phyloP scores from a whole-genome alignment of 2,329 filamentous ascomycete species.

The Neurospora sp. region DNA sequence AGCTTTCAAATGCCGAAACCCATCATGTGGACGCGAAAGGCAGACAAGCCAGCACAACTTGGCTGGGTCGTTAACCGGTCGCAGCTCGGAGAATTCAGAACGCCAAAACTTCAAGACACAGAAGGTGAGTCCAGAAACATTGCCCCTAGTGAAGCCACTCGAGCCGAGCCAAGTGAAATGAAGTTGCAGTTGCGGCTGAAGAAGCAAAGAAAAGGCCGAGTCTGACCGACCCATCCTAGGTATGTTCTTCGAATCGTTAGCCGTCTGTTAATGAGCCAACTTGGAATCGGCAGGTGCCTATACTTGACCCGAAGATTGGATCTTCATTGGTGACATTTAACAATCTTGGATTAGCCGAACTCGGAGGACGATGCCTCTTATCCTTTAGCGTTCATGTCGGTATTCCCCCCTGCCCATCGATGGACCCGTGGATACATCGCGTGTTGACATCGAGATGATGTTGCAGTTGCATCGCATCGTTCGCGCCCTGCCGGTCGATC shows the following conservation, averaged over 20 bases:
- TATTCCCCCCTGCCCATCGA: not conserved
- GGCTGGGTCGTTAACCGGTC: not conserved
- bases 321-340: not conserved
- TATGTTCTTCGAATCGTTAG: not conserved
- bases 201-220: not conserved
- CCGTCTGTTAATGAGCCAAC: not conserved
- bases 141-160: not conserved
- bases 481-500: not conserved
- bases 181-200: not conserved
- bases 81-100: not conserved
- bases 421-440: not conserved
- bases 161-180: not conserved
- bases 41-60: not conserved
- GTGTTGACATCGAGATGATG: not conserved
- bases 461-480: not conserved
- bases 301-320: not conserved
- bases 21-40: not conserved
- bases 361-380: not conserved
- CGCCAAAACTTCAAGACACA: not conserved
- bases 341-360: not conserved
- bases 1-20: not conserved
- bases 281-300: not conserved
- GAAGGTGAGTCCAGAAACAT: not conserved
- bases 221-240: not conserved
- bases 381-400: not conserved